Evolutionary conservation across 192 early-diverging fungal genomes (phyloP), one percentile per base, ranked within the genome.

Genomic region (Oehlia diaphana): DNA sequence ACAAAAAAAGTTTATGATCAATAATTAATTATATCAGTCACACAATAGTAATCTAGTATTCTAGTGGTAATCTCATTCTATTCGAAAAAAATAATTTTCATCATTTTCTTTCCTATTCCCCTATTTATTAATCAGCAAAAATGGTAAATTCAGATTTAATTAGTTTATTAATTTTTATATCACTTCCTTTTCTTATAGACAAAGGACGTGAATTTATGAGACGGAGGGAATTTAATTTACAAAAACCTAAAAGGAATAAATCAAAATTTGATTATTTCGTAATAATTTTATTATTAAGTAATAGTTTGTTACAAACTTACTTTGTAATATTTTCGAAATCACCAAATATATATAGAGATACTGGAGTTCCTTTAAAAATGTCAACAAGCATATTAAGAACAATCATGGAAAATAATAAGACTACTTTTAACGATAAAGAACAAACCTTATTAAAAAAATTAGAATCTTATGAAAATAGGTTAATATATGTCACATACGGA

Each of bases 401-500:
- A 14, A 21, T 53, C 33, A 53, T 7, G 47, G 23, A 47, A 47
- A 72, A 72, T 19, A 14, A n/a, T 14, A 12, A 53, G 26, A 14
- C 47, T 23, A 23, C 69, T 23, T 21, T 58, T 58, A 21, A 21
- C 0, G 14, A 33, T 23, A 53, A 6, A 31, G 71, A 72, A 28
- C 50, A 82, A 13, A 70, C 49, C 3, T 61, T 82, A 28, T 39
- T 82, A 19, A 69, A 80, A 28, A 79, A 80, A 63, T 67, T 82
- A 19, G 16, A 44, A 50, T 74, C 79, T 10, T 28, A 61, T 35
- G 81, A 75, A 58, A 80, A 74, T 44, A 49, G 79, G 6, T n/a
- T 61, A 16, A 31, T 50, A 14, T 82, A 82, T 63, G 78, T 37
- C 5, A 31, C 79, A 8, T 82, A 67, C 10, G 81, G 81, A 12